phyloP scores from a whole-genome alignment of 2,329 filamentous ascomycete genomes.

The Cryphonectria nitschkei region DNA sequence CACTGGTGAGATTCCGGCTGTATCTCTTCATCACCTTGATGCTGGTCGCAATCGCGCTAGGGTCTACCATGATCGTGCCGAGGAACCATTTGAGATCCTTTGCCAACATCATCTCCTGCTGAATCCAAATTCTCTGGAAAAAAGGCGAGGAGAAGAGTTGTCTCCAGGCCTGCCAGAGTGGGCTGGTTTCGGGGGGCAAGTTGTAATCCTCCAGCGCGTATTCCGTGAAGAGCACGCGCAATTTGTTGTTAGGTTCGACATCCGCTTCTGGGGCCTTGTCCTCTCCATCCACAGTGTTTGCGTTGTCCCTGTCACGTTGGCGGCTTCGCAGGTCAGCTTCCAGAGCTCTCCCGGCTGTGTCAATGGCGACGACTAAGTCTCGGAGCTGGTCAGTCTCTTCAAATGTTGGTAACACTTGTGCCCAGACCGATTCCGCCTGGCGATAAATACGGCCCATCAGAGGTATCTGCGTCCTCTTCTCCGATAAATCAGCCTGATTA shows the following conservation, averaged over 20 bases:
- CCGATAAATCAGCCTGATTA: neutral
- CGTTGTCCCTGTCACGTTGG: neutral
- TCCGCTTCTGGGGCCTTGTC: neutral
- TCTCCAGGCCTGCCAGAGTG: neutral
- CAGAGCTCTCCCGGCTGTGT: neutral
- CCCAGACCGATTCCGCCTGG: neutral
- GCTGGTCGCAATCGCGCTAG: neutral
- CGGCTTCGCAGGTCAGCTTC: neutral
- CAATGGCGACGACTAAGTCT: neutral
- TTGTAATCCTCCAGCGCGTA: neutral
- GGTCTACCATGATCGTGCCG: neutral
- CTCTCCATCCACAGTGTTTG: neutral
- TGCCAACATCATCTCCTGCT: neutral
- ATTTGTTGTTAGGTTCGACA: too few relatives aligned
- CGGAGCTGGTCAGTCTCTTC: neutral
- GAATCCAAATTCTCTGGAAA: neutral
- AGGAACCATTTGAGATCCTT: neutral
- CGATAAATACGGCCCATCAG: neutral
- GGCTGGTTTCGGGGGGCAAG: neutral
- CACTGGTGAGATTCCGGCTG: neutral
- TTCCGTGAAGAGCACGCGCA: neutral
- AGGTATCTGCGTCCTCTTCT: neutral
- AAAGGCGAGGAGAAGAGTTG: neutral
- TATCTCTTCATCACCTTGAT: neutral
- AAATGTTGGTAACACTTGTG: neutral